Percentiles rank a stretch among this genome's conserved stretches.
These are phyloP conservation scores for Septoria petroselini DNA, from an alignment of 2,329 filamentous ascomycete species.

Conservation along the genomic window DNA sequence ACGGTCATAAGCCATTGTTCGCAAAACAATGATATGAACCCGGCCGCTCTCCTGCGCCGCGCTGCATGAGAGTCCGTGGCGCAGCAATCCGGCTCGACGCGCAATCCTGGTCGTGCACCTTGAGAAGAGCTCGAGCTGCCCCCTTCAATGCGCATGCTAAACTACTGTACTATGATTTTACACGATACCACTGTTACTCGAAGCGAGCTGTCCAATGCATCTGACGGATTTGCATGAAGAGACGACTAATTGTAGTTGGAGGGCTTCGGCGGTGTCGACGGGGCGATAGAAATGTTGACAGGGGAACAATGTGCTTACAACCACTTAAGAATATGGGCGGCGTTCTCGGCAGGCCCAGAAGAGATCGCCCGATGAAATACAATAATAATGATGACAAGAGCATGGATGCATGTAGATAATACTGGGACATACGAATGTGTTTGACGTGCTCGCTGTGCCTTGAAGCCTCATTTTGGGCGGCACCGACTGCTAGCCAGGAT, in stretches of 20 bases:
- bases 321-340: neutral
- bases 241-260: slow-evolving; percentile 17
- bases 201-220: slow-evolving; percentile 13
- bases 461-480: slow-evolving; percentile 5
- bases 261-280: neutral
- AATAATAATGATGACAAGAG: slow-evolving; percentile 11
- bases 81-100: neutral
- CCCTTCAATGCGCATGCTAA: slow-evolving; percentile 5
- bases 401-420: slow-evolving; percentile 24
- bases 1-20: neutral
- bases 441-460: slow-evolving; percentile 17
- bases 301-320: neutral
- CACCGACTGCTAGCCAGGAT: neutral
- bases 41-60: neutral
- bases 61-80: neutral
- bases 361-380: slow-evolving; percentile 6
- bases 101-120: slow-evolving; percentile 1
- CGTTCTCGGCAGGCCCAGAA: slow-evolving; percentile 15
- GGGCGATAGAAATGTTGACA: neutral
- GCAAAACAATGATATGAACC: neutral
- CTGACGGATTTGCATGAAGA: slow-evolving; percentile 18
- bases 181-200: slow-evolving; percentile 17
- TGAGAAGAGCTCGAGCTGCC: neutral
- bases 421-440: slow-evolving; percentile 7
- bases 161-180: slow-evolving; percentile 11